Evolutionary conservation across 176 grass and related monocot species (phyloP).

Genomic region (Zizania latifolia): DNA sequence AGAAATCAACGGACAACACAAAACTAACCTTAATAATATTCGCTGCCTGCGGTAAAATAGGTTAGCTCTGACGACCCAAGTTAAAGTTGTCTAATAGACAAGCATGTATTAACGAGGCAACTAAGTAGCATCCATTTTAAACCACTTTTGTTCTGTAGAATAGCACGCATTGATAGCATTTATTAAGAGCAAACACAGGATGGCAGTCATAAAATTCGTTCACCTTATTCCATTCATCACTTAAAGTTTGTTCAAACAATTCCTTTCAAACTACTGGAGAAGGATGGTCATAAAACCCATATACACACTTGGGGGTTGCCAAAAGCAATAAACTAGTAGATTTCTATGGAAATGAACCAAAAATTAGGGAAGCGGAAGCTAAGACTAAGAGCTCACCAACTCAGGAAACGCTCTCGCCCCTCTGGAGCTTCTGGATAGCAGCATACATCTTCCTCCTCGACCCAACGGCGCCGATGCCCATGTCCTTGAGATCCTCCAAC

Average conservation of each 20-base stretch:
- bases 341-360: slow-evolving; percentile 17
- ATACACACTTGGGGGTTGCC: slow-evolving; percentile 23
- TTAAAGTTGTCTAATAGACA: neutral
- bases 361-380: neutral
- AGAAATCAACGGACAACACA: neutral
- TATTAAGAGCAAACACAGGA: no score
- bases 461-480: slow-evolving; percentile 87
- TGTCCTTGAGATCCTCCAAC: slow-evolving; percentile 83
- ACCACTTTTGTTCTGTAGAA: no score
- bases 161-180: no score
- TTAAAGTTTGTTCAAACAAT: no score
- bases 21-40: neutral
- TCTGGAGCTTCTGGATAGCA: slow-evolving; percentile 63
- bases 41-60: neutral
- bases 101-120: neutral
- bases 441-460: slow-evolving; percentile 80
- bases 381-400: slow-evolving; percentile 43
- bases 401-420: slow-evolving; percentile 37
- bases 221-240: no score
- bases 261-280: neutral
- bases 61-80: neutral
- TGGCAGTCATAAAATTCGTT: no score
- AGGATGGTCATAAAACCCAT: slow-evolving; percentile 22
- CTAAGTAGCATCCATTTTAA: no score
- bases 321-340: neutral